Evolutionary conservation across 768 basidiomycete genomes (phyloP), one percentile per base, ranked within the genome.

Genomic region (Podaxis sp.): DNA sequence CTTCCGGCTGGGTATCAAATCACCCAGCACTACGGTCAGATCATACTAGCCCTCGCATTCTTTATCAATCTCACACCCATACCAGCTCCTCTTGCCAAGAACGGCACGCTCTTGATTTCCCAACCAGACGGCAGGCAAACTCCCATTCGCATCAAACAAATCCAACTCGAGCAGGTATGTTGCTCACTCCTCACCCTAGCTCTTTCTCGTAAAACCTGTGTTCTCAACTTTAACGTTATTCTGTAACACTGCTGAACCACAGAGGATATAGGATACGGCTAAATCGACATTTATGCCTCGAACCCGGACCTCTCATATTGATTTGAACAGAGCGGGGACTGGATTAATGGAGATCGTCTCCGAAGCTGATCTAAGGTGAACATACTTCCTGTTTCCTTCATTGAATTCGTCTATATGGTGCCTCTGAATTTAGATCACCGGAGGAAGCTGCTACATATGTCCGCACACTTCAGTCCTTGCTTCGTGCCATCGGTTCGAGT

Each of bases 321-420:
- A 98, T 73, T 82, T 98, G 58, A 98, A 96, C 71, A 79, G 97
- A 70, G 91, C 94, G 0, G 95, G 96, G 7, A 83, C 84, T 1
- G 92, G 89, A 0, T 80, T 99, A 53, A 89, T 98, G 85, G 96
- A 98, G 72, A 96, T 98, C 63, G 94, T 99, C 13, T 95, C 95
- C 0, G 87, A 91, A 62, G 93, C 97, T 1, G 95, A 98, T 70
- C 84, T 98, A 73, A 77, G 88, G 90, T 82, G 53, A 7, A 68
- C 80, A 46, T 51, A 23, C 13, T 13, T 16, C 9, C 5, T 23
- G 53, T 16, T 11, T 16, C 50, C 21, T 28, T 37, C 23, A 32
- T 32, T 32, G 28, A 32, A 32, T 7, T 32, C 28, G 28, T 55
- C 46, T 25, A 37, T 25, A 65, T 84, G 79, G 44, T 3, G 23